Conservation (phyloP, 768 basidiomycete genomes). For the Tylopilus plumbeoviolaceoides region DNA sequence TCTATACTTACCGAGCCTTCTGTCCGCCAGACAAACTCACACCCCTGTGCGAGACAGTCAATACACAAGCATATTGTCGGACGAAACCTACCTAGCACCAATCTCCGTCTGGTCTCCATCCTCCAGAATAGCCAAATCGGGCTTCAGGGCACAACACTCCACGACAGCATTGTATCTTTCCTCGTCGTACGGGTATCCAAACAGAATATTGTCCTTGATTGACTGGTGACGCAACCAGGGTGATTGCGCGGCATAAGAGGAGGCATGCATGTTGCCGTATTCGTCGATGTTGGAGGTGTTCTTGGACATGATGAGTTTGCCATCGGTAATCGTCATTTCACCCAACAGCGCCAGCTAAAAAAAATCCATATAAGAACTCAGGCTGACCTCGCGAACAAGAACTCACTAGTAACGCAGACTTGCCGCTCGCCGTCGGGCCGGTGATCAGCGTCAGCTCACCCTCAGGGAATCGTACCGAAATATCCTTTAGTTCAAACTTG, state of each 20-base stretch:
- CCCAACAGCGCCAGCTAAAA: constrained; percentile 35
- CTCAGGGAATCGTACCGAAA: constrained; percentile 44
- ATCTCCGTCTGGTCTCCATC: constrained; percentile 87
- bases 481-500: constrained; percentile 40
- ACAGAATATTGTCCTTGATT: constrained; percentile 78
- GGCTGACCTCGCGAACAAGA: not conserved
- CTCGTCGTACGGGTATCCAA: constrained; percentile 66
- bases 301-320: constrained; percentile 42
- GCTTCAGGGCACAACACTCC: constrained; percentile 77
- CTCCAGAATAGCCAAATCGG: constrained; percentile 81
- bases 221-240: constrained; percentile 70
- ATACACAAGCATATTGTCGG: not conserved
- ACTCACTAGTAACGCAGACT: constrained; percentile 43
- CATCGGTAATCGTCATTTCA: constrained; percentile 35
- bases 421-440: constrained; percentile 47
- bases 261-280: constrained; percentile 54
- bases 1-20: constrained; percentile 58
- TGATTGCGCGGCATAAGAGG: constrained; percentile 72
- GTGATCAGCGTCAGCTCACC: constrained; percentile 45
- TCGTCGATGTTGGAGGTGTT: constrained; percentile 52
- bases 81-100: constrained; percentile 50
- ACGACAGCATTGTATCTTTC: constrained; percentile 71
- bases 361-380: not conserved
- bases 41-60: constrained; percentile 38
- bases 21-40: constrained; percentile 80